Base-by-base conservation (phyloP, 2,329 filamentous ascomycete species). In the Zarea fungicola region DNA sequence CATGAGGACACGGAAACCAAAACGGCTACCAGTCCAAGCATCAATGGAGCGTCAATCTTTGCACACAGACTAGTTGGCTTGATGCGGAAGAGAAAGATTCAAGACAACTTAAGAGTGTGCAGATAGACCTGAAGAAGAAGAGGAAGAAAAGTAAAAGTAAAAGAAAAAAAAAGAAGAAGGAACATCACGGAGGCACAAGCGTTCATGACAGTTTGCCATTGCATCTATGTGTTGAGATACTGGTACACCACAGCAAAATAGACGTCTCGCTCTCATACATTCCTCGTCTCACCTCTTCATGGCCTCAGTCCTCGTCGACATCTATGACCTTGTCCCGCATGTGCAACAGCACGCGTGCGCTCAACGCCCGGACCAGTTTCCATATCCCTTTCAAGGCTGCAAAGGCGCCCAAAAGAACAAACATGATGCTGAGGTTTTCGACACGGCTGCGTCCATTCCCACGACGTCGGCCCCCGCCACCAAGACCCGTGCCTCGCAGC, bases 91-190 rank as follows among this genome's bases (percentile, higher is more conserved):
- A 80, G 76, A 64, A 75, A 75, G 66, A 71, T 72, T 82, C 79
- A 80, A 90, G 89, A 80, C 88, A 95, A 93, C 90, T 96, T 87
- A 96, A 95, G 85, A 87, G 87, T 85, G 87, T 92, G 89, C 89
- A 87, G 66, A 66, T 60, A 47, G n/a, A n/a, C n/a, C 35, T 36
- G 28, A n/a, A n/a, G n/a, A 14, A 23, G 8, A 35, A 36, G 2
- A 36, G 22, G 4, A 28, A 3, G 11, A 18, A 26, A 26, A 11
- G 29, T 36, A 34, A 50, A 25, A 13, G 34, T 23, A 26, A 31
- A 19, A 21, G 13, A 21, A 13, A 34, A 40, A 41, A 19, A 41
- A 29, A 26, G 29, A 34, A 26, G 36, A 41, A 42, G 21, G 16
- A n/a, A n/a, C n/a, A n/a, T n/a, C n/a, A n/a, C n/a, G n/a, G n/a